Percentiles rank a stretch among this genome's conserved stretches.
phyloP scores from a whole-genome alignment of 1,284 basidiomycete genomes.

The Cryptococcus floricola region DNA sequence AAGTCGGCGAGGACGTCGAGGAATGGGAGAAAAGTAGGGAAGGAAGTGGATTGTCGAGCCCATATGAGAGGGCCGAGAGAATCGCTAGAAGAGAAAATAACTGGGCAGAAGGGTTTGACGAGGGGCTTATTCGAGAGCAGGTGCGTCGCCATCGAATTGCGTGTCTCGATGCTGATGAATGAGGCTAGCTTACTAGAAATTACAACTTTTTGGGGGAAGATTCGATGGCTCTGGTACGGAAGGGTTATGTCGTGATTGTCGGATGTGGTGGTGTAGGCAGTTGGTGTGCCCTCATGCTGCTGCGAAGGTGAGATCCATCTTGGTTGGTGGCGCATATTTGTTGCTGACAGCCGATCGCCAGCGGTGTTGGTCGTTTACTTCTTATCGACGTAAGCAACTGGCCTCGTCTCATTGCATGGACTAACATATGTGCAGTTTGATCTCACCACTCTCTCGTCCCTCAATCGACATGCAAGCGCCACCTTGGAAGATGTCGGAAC shows the following conservation, averaged over 20 bases:
- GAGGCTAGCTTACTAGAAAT: slow-evolving; percentile 75
- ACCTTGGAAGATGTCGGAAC: slow-evolving; percentile 84
- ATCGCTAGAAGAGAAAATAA: slow-evolving; percentile 26
- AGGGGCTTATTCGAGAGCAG: slow-evolving; percentile 68
- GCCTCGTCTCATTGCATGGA: neutral
- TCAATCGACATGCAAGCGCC: slow-evolving; percentile 95
- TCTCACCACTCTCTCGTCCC: slow-evolving; percentile 84
- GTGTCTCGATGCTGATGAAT: neutral
- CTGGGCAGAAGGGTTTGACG: slow-evolving; percentile 58
- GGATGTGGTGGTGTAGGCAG: slow-evolving; percentile 96
- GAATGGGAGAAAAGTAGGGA: slow-evolving; percentile 36
- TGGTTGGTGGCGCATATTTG: neutral
- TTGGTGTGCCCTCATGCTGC: slow-evolving; percentile 92
- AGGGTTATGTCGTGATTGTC: slow-evolving; percentile 75
- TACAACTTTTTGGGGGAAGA: slow-evolving; percentile 93
- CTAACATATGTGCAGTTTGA: slow-evolving; percentile 61
- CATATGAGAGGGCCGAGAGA: slow-evolving; percentile 28
- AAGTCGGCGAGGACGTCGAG: slow-evolving; percentile 47
- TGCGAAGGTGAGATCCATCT: slow-evolving; percentile 56
- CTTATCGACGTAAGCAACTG: slow-evolving; percentile 46
- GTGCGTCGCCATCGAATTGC: slow-evolving; percentile 23
- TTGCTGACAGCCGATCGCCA: slow-evolving; percentile 10
- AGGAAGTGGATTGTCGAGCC: slow-evolving; percentile 21
- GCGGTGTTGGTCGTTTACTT: slow-evolving; percentile 50
- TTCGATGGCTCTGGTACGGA: slow-evolving; percentile 73